These are phyloP conservation scores for Boletus sp. DNA, from an alignment of 768 basidiomycete genomes.

Conservation along the genomic window DNA sequence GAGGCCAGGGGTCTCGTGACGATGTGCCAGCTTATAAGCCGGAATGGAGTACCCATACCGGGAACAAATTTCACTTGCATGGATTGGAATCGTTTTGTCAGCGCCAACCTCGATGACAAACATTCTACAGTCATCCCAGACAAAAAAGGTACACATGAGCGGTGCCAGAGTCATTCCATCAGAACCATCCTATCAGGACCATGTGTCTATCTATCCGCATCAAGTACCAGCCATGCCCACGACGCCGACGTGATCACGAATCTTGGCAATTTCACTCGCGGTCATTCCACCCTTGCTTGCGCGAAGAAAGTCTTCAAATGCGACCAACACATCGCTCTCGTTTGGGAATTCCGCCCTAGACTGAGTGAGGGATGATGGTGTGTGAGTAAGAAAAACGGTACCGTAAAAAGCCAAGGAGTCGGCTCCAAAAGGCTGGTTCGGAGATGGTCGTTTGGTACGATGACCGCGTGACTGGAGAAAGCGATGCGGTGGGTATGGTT, in stretches of 20 bases:
- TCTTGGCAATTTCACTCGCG: slow-evolving; percentile 86
- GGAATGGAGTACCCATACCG: slow-evolving; percentile 13
- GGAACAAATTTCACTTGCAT: slow-evolving; percentile 11
- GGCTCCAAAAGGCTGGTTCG: slow-evolving; percentile 78
- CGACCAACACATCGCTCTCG: slow-evolving; percentile 61
- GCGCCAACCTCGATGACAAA: slow-evolving; percentile 12
- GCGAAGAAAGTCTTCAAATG: slow-evolving; percentile 85
- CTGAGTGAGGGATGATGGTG: not conserved
- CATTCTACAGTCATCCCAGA: slow-evolving; percentile 10
- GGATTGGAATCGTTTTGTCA: slow-evolving; percentile 1
- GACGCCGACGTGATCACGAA: slow-evolving; percentile 84
- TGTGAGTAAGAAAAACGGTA: slow-evolving; percentile 18
- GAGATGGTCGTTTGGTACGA: slow-evolving; percentile 52
- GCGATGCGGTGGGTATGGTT: slow-evolving; percentile 44
- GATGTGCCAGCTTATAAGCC: slow-evolving; percentile 5
- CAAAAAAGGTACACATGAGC: too few species aligned
- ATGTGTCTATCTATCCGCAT: not conserved
- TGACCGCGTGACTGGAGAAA: slow-evolving; percentile 36
- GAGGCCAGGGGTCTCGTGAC: not conserved
- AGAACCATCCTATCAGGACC: slow-evolving; percentile 3
- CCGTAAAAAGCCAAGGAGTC: slow-evolving; percentile 63
- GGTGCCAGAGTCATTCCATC: not conserved
- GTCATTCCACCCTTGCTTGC: slow-evolving; percentile 79
- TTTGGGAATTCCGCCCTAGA: slow-evolving; percentile 60
- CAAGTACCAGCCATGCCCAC: slow-evolving; percentile 85